Percentiles rank a stretch among this genome's conserved stretches.
Conservation (phyloP, 148 eudicot genomes). For the Cornus controversa region DNA sequence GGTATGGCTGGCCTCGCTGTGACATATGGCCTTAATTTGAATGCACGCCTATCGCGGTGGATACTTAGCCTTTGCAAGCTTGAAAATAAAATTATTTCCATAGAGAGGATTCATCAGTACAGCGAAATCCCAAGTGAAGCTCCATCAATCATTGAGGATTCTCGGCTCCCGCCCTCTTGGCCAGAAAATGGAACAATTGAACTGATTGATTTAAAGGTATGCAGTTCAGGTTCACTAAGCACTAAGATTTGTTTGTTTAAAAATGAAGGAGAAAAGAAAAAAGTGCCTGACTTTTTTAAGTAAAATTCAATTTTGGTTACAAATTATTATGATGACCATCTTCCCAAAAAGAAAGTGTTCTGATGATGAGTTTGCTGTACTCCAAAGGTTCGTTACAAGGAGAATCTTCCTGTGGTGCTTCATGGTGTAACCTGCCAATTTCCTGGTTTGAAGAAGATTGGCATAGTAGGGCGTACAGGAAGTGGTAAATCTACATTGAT, state of each 20-base stretch:
- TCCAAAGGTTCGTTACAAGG: conserved; percentile 81
- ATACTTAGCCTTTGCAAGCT: conserved; percentile 99
- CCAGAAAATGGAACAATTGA: conserved; percentile 87
- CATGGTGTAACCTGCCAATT: conserved; percentile 77
- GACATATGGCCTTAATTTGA: conserved; percentile 90
- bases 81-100: conserved; percentile 94
- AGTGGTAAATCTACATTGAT: conserved; percentile 96
- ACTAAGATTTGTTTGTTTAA: background rate
- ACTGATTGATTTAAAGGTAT: conserved; percentile 77
- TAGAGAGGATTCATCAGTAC: conserved; percentile 94
- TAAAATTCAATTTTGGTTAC: background rate
- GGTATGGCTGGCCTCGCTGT: conserved; percentile 99
- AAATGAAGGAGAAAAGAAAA: background rate
- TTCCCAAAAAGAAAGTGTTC: background rate
- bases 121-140: conserved; percentile 89
- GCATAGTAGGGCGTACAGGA: conserved; percentile 96
- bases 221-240: background rate
- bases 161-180: conserved; percentile 75
- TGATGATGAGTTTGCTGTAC: conserved; percentile 10
- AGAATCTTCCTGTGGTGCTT: conserved; percentile 86
- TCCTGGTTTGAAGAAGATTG: conserved; percentile 91
- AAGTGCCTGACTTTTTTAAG: background rate
- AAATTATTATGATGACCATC: background rate
- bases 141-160: conserved; percentile 71
- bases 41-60: conserved; percentile 95